Base-by-base conservation (phyloP, 495 filamentous ascomycete species). In the Thozetella sp. region DNA sequence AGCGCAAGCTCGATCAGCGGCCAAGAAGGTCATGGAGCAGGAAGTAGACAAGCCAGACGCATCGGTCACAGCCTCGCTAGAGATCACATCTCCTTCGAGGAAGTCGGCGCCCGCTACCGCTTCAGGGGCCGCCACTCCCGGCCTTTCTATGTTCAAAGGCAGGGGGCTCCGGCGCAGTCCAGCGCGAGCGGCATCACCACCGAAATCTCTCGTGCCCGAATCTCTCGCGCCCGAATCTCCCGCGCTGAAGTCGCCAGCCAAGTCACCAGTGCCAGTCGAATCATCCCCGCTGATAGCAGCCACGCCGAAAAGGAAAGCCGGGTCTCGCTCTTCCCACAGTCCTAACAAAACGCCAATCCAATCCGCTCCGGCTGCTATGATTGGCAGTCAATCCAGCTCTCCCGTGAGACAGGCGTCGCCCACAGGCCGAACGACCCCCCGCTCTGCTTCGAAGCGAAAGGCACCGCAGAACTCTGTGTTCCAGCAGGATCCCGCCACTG, bases 111-210 rank as follows among this genome's bases (percentile, higher is more conserved):
- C 60, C 6, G 15, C 46, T 50, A 69, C 73, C 30, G 70, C 78
- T 22, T 74, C 83, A 50, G 88, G 88, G 55, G 80, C 77, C 63
- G 85, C 80, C 4, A 91, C 83, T 62, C 87, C 87, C 27, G 84
- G 80, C 50, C 40, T 85, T 43, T 78, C 83, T 45, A 80, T 74
- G 20, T 81, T 87, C 59, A 76, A 77, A 54, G 80, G 83, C 17
- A 76, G 80, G 61, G 79, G 76, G 6, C 71, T 85, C 26, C 83
- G 84, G 55, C 81, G 83, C 57, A 87, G 80, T 25, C 50, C 54
- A 25, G 19, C 54, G 1, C 53, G 50, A 27, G 48, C 40, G 40
- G 34, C 43, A 27, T 66, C 66, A 27, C 56, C 23, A 12, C 50
- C 43, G 27, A 51, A 51, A 54, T 54, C 54, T 48, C 58, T 25